Evolutionary conservation across 192 early-diverging fungal species (phyloP).

Genomic region (Chytriomyces hyalinus): DNA sequence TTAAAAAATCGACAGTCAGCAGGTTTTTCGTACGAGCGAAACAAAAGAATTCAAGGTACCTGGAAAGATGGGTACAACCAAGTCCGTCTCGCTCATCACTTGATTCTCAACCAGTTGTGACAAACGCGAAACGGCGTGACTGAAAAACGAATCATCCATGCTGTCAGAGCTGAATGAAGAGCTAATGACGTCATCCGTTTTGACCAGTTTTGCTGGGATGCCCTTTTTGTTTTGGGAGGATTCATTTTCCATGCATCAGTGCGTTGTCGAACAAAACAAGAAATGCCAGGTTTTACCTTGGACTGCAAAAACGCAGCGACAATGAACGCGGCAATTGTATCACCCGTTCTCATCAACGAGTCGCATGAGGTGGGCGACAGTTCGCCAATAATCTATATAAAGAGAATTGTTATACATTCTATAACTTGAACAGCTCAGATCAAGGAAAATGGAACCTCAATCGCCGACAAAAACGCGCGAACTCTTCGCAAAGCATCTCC

Average conservation of each 20-base stretch:
- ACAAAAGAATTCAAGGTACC: not conserved
- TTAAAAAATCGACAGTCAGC: not conserved
- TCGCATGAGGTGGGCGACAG: slow-evolving; percentile 21
- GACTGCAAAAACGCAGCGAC: slow-evolving; percentile 13
- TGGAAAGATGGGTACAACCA: slow-evolving; percentile 14
- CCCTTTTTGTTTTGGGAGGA: not conserved
- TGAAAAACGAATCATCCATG: not conserved
- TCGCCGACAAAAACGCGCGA: slow-evolving; percentile 23
- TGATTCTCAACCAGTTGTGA: not conserved
- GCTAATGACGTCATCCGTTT: not conserved
- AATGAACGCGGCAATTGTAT: slow-evolving; percentile 19
- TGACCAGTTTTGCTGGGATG: slow-evolving; percentile 20
- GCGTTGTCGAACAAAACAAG: not conserved
- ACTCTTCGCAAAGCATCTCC: not conserved
- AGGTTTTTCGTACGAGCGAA: not conserved
- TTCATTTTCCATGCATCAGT: not conserved
- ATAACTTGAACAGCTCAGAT: not conserved
- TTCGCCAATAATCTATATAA: slow-evolving; percentile 21
- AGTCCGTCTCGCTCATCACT: not conserved
- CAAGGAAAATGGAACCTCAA: not conserved
- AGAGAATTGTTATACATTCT: not conserved
- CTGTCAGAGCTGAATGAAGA: not conserved
- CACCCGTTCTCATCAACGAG: not conserved
- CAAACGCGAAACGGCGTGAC: slow-evolving; percentile 2
- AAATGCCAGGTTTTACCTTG: not conserved